Percentiles rank a stretch among this genome's conserved stretches.
These are phyloP conservation scores for Tolypocladium inflatum DNA, from an alignment of 2,329 filamentous ascomycete species.

Conservation along the genomic window DNA sequence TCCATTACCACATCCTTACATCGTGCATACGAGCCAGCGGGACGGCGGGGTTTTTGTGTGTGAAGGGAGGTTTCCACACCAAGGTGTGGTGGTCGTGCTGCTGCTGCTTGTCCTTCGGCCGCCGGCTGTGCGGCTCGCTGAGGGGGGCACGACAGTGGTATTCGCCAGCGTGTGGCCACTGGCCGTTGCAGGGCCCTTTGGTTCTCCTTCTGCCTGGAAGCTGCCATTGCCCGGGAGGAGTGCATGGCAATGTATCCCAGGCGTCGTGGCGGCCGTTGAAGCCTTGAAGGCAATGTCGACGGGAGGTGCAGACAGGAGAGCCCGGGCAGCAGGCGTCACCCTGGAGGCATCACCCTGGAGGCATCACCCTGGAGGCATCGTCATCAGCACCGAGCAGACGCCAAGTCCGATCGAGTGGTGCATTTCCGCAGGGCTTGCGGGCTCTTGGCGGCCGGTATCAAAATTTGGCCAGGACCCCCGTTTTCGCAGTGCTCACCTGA, in stretches of 20 bases:
- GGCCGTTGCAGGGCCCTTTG: neutral
- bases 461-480: neutral
- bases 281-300: no score
- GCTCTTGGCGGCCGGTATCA: neutral
- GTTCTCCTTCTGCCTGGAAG: neutral
- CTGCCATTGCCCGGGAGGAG: neutral
- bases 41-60: neutral
- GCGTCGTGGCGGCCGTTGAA: neutral
- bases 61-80: neutral
- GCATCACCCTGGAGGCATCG: neutral
- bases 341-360: no score
- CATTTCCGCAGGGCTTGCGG: neutral
- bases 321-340: no score
- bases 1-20: constrained; percentile 8
- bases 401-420: neutral
- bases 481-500: constrained; percentile 7
- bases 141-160: neutral
- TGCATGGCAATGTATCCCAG: neutral
- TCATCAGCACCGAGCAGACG: neutral
- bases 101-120: neutral
- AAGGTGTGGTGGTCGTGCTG: neutral
- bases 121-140: neutral
- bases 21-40: neutral
- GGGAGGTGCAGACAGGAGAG: no score
- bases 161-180: neutral